Evolutionary conservation across 2,329 filamentous ascomycete species (phyloP).

Genomic region (Sporothrix humicola): DNA sequence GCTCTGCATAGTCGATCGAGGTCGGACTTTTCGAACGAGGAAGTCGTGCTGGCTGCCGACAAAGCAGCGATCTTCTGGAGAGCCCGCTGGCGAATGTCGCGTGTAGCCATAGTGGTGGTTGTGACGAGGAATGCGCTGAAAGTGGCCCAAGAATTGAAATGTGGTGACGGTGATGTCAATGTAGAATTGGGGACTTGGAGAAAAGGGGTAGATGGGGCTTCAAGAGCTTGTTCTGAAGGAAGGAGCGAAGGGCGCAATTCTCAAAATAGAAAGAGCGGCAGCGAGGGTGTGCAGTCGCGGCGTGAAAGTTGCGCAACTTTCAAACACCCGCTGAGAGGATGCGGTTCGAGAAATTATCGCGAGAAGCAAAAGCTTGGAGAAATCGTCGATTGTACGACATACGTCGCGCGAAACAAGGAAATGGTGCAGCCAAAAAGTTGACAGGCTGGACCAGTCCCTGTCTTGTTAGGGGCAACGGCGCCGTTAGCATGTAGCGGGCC

Average conservation of each 20-base stretch:
- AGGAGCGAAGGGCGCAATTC: too few relatives aligned
- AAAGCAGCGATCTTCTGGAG: constrained; percentile 69
- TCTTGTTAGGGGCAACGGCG: not conserved
- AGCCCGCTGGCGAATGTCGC: constrained; percentile 65
- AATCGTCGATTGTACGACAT: too few relatives aligned
- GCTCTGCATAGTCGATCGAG: constrained; percentile 67
- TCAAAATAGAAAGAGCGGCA: too few relatives aligned
- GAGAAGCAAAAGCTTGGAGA: not conserved
- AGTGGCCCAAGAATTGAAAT: not conserved
- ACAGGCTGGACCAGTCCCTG: not conserved
- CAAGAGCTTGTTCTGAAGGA: too few relatives aligned
- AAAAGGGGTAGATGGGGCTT: not conserved
- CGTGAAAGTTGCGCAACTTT: not conserved
- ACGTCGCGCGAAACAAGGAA: constrained; percentile 14
- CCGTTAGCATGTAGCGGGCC: constrained; percentile 12
- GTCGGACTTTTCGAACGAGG: constrained; percentile 66
- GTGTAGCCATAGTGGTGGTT: constrained; percentile 49
- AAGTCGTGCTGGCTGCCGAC: constrained; percentile 60
- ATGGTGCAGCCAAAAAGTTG: not conserved
- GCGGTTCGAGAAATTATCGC: not conserved
- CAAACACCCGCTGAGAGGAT: constrained; percentile 17
- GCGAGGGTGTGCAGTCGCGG: too few relatives aligned
- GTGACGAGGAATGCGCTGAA: too few relatives aligned
- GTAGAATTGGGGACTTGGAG: not conserved
- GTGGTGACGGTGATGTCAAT: not conserved